These are phyloP conservation scores for Gastrodia elata DNA, from an alignment of 106 monocot genomes.

Conservation along the genomic window DNA sequence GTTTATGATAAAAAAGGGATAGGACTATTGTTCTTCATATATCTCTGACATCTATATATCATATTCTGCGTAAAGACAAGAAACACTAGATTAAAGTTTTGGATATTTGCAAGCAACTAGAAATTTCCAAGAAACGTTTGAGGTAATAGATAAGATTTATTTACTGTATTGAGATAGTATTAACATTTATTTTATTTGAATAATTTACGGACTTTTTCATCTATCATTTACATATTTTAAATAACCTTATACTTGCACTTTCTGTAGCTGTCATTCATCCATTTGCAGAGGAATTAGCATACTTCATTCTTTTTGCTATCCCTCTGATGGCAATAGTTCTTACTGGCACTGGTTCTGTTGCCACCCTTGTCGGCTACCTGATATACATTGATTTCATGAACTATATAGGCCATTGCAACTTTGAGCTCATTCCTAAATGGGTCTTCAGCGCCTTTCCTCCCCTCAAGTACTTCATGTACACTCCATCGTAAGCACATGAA, in stretches of 20 bases:
- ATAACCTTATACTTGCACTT: no score
- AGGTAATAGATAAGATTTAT: no score
- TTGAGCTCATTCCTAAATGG: constrained; percentile 59
- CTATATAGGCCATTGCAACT: constrained; percentile 86
- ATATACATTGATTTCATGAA: constrained; percentile 75
- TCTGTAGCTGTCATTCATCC: constrained; percentile 84
- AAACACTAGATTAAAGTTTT: no score
- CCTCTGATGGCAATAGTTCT: constrained; percentile 23
- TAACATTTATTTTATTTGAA: background rate
- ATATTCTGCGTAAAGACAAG: no score
- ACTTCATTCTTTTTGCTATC: constrained; percentile 53
- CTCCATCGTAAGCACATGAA: constrained; percentile 53
- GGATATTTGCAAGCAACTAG: no score
- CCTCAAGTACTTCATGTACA: constrained; percentile 72
- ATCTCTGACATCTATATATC: no score
- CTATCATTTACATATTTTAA: no score
- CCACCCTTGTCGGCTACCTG: constrained; percentile 18
- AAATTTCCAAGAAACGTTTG: no score
- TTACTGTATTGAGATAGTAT: no score
- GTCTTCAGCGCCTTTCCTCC: constrained; percentile 45
- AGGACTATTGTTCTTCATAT: no score
- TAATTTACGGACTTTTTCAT: no score
- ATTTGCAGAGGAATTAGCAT: constrained; percentile 50
- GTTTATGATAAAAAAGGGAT: no score
- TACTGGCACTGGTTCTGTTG: constrained; percentile 25